Evolutionary conservation across 768 basidiomycete species (phyloP).

Genomic region (Boletus edulis): DNA sequence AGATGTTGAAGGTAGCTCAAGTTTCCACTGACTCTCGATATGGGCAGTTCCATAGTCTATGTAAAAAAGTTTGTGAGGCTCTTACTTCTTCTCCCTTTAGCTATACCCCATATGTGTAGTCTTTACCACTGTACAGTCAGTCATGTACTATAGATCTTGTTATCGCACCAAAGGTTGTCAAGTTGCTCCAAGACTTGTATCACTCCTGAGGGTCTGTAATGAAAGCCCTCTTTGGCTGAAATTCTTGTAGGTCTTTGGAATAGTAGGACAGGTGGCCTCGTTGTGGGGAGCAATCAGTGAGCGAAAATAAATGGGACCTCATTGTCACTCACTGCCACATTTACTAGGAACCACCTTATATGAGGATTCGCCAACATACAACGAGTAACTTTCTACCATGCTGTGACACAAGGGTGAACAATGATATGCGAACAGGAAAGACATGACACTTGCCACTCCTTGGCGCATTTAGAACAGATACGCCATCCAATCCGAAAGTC

Average conservation of each 20-base stretch:
- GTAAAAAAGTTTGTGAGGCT: no score
- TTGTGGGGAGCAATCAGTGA: slow-evolving; percentile 10
- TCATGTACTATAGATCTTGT: no score
- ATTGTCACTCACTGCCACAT: slow-evolving; percentile 29
- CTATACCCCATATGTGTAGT: no score
- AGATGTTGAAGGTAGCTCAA: no score
- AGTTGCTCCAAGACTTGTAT: slow-evolving; percentile 39
- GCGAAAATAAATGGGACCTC: background rate
- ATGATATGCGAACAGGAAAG: background rate
- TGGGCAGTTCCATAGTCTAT: no score
- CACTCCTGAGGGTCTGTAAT: slow-evolving; percentile 31
- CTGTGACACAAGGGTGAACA: slow-evolving; percentile 8
- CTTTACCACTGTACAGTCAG: no score
- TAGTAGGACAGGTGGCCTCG: slow-evolving; percentile 32
- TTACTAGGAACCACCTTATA: slow-evolving; percentile 31
- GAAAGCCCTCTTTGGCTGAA: slow-evolving; percentile 28
- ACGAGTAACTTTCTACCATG: slow-evolving; percentile 26
- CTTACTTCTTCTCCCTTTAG: no score
- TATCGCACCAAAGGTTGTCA: slow-evolving; percentile 35
- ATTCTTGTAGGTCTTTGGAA: slow-evolving; percentile 27
- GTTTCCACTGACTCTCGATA: no score
- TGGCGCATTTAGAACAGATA: slow-evolving; percentile 32
- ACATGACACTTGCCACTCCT: slow-evolving; percentile 20
- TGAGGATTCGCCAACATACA: slow-evolving; percentile 18
- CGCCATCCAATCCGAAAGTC: slow-evolving; percentile 34